A percentile compares a stretch with the other conserved stretches of the same genome.
phyloP scores from a whole-genome alignment of 2,329 filamentous ascomycete species.

The Arthrobotrys sphaeroides region DNA sequence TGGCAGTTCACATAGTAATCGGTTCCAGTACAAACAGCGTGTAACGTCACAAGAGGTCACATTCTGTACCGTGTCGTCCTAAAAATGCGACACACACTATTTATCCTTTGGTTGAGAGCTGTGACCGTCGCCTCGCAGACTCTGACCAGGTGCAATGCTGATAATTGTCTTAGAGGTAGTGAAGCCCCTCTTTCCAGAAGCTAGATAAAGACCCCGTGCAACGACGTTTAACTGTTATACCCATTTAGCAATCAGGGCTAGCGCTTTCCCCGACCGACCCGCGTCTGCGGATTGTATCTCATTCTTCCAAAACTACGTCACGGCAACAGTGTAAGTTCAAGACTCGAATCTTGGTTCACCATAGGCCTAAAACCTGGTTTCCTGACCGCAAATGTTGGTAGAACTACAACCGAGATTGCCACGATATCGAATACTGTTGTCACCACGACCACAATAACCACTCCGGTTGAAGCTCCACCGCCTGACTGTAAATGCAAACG shows the following conservation, averaged over 20 bases:
- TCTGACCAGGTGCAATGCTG: not conserved
- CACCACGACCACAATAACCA: not conserved
- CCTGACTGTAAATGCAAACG: slow-evolving; percentile 1
- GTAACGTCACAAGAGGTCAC: no score
- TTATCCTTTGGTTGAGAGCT: no score
- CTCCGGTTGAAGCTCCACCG: not conserved
- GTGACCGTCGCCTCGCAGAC: no score
- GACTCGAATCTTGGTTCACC: no score
- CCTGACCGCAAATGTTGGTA: not conserved
- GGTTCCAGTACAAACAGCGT: no score
- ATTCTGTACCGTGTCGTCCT: no score
- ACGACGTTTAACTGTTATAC: not conserved
- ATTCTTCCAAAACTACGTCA: not conserved
- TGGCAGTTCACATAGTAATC: no score
- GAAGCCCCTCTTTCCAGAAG: no score
- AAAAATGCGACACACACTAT: no score
- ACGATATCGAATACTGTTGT: not conserved
- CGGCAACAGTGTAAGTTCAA: not conserved
- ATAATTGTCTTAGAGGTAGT: slow-evolving; percentile 1
- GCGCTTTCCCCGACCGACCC: not conserved
- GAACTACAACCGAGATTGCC: not conserved
- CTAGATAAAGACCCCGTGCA: no score
- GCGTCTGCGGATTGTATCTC: not conserved
- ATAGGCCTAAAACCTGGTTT: no score
- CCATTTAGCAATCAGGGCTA: not conserved